Percentiles rank a stretch among this genome's conserved stretches.
Evolutionary conservation across 306 rosid genomes (phyloP).

Genomic region (Pyrus bretschneideri): DNA sequence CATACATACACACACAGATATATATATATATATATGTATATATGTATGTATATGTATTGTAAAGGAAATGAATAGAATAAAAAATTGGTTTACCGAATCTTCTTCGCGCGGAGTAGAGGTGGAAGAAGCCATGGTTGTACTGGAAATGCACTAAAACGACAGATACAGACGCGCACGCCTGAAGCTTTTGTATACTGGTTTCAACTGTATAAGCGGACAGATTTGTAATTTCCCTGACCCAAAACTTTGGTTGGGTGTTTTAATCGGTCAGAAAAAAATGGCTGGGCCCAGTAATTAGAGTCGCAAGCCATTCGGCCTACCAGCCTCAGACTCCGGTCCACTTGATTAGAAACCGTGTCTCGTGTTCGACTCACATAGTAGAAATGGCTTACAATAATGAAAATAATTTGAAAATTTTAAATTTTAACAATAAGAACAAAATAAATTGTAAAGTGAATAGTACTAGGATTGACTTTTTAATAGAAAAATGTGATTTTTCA

Average conservation of each 20-base stretch:
- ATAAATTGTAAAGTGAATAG: too few relatives aligned
- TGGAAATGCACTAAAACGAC: not conserved
- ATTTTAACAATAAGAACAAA: too few relatives aligned
- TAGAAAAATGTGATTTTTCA: too few relatives aligned
- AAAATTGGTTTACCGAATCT: slow-evolving; percentile 23
- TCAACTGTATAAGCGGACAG: not conserved
- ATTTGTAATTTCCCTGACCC: too few relatives aligned
- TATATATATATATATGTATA: not conserved
- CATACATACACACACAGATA: not conserved
- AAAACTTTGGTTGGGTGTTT: not conserved
- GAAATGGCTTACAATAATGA: too few relatives aligned
- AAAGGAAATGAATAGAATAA: not conserved
- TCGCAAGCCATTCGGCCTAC: not conserved
- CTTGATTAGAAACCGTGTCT: not conserved
- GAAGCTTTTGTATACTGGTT: not conserved
- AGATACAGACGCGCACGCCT: not conserved
- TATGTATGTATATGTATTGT: not conserved
- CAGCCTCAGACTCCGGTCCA: not conserved
- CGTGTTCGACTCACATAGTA: not conserved
- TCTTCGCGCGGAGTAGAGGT: slow-evolving; percentile 16
- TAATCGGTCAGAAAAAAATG: not conserved
- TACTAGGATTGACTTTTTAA: too few relatives aligned
- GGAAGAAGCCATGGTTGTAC: slow-evolving; percentile 24
- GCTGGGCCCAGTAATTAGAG: not conserved
- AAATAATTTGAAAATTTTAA: too few relatives aligned